Evolutionary conservation across 176 grass and related monocot genomes (phyloP).

Genomic region (Areca catechu): DNA sequence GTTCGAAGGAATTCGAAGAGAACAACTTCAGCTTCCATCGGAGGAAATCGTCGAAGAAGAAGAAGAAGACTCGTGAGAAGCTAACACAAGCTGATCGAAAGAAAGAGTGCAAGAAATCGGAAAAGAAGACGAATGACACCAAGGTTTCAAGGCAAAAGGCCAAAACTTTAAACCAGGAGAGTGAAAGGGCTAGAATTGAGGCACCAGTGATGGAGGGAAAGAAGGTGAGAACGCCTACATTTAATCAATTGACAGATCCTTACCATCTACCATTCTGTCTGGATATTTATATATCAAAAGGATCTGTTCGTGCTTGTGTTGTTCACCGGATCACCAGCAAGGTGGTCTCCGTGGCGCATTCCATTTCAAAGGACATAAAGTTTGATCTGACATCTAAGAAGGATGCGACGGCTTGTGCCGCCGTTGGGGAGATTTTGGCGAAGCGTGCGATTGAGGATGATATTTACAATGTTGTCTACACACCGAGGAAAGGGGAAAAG

Average conservation of each 20-base stretch:
- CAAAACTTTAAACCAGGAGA: neutral
- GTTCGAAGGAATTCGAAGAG: constrained; percentile 61
- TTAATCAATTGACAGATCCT: constrained; percentile 57
- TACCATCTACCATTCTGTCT: constrained; percentile 73
- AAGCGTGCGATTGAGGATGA: constrained; percentile 62
- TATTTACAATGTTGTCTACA: constrained; percentile 62
- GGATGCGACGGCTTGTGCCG: constrained; percentile 46
- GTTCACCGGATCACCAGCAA: constrained; percentile 56
- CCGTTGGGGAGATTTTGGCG: constrained; percentile 45
- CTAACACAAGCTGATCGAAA: constrained; percentile 6
- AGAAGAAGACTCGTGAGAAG: constrained; percentile 13
- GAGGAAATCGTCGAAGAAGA: constrained; percentile 14
- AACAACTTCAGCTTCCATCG: constrained; percentile 31
- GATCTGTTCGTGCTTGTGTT: constrained; percentile 67
- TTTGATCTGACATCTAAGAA: constrained; percentile 60
- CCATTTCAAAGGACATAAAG: constrained; percentile 77
- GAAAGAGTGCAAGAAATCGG: constrained; percentile 24
- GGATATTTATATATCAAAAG: constrained; percentile 62
- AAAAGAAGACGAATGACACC: constrained; percentile 13
- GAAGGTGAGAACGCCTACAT: constrained; percentile 33
- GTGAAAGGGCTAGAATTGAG: constrained; percentile 5
- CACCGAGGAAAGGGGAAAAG: constrained; percentile 61
- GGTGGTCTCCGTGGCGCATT: constrained; percentile 56
- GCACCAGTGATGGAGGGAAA: constrained; percentile 23
- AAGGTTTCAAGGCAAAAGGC: neutral